A percentile compares a stretch with the other conserved stretches of the same genome.
Conservation (phyloP, 2,329 filamentous ascomycete species). For the Thermomyces lanuginosus region DNA sequence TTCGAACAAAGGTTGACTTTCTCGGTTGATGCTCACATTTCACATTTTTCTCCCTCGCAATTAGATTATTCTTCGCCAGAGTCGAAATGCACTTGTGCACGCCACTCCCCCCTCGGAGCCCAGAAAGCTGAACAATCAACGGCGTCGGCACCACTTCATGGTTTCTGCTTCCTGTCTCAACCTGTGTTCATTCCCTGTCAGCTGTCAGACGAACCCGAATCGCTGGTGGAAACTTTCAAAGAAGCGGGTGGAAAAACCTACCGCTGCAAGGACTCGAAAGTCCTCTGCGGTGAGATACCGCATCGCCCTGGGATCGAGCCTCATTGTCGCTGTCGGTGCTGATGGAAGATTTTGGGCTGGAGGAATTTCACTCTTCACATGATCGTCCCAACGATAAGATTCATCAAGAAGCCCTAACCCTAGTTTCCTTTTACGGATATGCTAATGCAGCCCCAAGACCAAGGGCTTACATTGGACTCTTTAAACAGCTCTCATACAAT, state of each 20-base stretch:
- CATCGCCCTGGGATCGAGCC: slow-evolving; percentile 83
- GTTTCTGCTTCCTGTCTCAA: slow-evolving; percentile 86
- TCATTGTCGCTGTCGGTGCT: slow-evolving; percentile 44
- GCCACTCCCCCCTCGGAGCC: slow-evolving; percentile 59
- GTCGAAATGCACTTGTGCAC: slow-evolving; percentile 78
- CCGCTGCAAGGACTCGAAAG: slow-evolving; percentile 86
- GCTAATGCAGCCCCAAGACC: no score
- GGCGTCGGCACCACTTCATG: slow-evolving; percentile 91
- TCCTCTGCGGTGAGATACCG: slow-evolving; percentile 85
- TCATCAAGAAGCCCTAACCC: no score
- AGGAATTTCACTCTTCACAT: no score
- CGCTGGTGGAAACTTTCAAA: slow-evolving; percentile 10
- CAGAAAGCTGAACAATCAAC: slow-evolving; percentile 69
- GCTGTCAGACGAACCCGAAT: slow-evolving; percentile 18
- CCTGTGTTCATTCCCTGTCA: slow-evolving; percentile 38
- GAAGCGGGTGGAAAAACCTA: slow-evolving; percentile 32
- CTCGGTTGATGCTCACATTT: slow-evolving; percentile 41
- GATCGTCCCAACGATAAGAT: no score
- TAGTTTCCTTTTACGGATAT: no score
- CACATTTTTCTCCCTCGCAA: slow-evolving; percentile 84
- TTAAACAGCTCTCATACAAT: no score
- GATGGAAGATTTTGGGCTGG: slow-evolving; percentile 1
- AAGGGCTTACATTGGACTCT: no score
- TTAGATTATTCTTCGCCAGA: slow-evolving; percentile 80
- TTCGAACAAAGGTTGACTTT: background rate